Evolutionary conservation across 805 yeast genomes (phyloP), one percentile per base, ranked within the genome.

Genomic region (Candida tammaniensis): DNA sequence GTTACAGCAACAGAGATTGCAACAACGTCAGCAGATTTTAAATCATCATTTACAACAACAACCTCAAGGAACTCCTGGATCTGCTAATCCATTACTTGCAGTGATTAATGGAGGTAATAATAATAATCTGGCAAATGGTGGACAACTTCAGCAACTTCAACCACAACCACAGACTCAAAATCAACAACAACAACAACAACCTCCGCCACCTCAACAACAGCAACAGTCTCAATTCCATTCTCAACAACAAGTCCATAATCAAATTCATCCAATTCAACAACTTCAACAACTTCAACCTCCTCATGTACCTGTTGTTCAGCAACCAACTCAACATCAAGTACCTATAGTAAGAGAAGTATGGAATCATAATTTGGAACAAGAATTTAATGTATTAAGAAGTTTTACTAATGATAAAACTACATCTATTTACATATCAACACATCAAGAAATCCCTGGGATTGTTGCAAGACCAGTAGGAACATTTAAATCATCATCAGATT

Each of bases 391-490:
- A 9, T 74, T 84, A 32, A 70, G 88, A 42, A 70, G 72, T 33
- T 65, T 82, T 19, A 67, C 80, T 26, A 74, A 68, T 34, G 73
- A 72, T 39, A 80, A 73, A 28, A 52, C 67, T 5, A 47, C 62
- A 7, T 42, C 51, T 48, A 74, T 78, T 36, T 67, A 70, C 46
- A 74, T 83, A 17, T 74, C 86, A 3, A 74, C 88, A 39, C 89
- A 88, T 48, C 88, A 94, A 30, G 98, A 93, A 57, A 88, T 93
- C 54, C 96, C 96, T 0, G 98, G 98, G 0, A 86, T 94, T 15
- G 82, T 91, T 17, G 96, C 96, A 2, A 76, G 98, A 49, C 98
- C 98, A 11, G 85, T 93, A 40, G 98, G 98, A 13, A 78, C 86
- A 13, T 93, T 93, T 61, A 78, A 86, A 49, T 80, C 93, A 2